A percentile compares a stretch with the other conserved stretches of the same genome.
Evolutionary conservation across 2,329 filamentous ascomycete species (phyloP).

Genomic region (Fusarium zealandicum): DNA sequence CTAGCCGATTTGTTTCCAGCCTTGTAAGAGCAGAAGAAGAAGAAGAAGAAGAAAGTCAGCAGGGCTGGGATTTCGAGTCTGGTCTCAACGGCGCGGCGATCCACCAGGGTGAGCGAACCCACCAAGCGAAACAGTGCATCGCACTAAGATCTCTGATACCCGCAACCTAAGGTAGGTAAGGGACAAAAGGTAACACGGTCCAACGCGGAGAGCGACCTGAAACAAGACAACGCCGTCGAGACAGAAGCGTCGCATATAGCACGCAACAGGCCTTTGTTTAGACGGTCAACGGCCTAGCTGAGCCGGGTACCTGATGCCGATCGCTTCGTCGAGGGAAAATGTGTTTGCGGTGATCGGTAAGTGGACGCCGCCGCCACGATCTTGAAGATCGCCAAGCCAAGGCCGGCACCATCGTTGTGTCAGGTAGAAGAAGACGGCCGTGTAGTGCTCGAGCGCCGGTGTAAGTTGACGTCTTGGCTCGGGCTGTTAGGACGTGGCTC

Average conservation of each 20-base stretch:
- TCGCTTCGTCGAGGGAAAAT: too few relatives aligned
- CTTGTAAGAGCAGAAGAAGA: neutral
- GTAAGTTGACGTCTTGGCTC: too few relatives aligned
- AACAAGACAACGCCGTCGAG: constrained; percentile 33
- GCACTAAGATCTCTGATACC: constrained; percentile 30
- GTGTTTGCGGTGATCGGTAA: too few relatives aligned
- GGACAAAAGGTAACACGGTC: constrained; percentile 27
- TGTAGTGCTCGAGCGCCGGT: constrained; percentile 1
- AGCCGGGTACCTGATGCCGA: constrained; percentile 11
- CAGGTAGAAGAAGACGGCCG: constrained; percentile 13
- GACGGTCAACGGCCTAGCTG: constrained; percentile 8
- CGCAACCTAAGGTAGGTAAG: neutral
- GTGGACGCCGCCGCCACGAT: constrained; percentile 12
- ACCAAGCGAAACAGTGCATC: constrained; percentile 19
- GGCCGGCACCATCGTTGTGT: constrained; percentile 3
- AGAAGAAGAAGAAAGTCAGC: constrained; percentile 3
- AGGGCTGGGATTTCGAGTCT: constrained; percentile 14
- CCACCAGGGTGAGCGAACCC: constrained; percentile 20
- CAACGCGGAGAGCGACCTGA: constrained; percentile 38
- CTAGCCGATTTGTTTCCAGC: constrained; percentile 12
- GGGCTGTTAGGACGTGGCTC: constrained; percentile 7
- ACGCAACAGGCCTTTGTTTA: constrained; percentile 18
- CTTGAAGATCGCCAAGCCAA: neutral
- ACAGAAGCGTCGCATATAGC: constrained; percentile 22
- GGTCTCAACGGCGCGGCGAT: constrained; percentile 17